phyloP scores from a whole-genome alignment of 352 stramenopile species.

The Pythium monospermum region DNA sequence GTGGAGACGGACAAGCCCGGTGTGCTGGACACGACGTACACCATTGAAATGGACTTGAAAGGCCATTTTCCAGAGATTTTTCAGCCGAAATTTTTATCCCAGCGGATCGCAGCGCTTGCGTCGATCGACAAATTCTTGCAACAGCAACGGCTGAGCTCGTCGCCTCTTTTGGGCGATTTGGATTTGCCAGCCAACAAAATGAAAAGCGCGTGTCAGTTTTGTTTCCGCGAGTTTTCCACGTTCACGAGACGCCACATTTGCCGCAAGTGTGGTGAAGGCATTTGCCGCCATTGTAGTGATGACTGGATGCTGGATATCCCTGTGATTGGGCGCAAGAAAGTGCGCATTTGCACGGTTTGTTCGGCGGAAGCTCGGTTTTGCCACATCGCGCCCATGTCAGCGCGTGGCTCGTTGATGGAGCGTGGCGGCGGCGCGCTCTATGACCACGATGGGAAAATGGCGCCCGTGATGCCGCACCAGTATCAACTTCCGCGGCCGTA shows the following conservation, averaged over 20 bases:
- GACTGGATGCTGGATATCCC: conserved; percentile 78
- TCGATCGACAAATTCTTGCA: conserved; percentile 77
- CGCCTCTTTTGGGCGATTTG: conserved; percentile 68
- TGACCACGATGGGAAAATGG: no score
- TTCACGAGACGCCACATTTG: conserved; percentile 57
- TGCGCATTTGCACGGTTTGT: conserved; percentile 83
- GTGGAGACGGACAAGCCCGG: conserved; percentile 73
- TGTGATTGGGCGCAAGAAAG: conserved; percentile 67
- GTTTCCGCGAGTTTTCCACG: conserved; percentile 58
- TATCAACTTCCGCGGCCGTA: no score
- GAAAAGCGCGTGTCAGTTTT: conserved; percentile 60
- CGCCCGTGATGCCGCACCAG: no score
- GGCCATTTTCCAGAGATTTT: conserved; percentile 68
- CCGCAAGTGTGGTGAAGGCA: conserved; percentile 71
- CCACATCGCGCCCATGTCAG: conserved; percentile 28
- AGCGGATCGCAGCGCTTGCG: conserved; percentile 60
- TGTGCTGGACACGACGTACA: conserved; percentile 76
- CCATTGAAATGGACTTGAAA: conserved; percentile 82
- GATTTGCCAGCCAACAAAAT: conserved; percentile 42
- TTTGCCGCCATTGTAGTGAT: conserved; percentile 75
- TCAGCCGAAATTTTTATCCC: conserved; percentile 56
- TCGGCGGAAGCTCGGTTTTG: conserved; percentile 63
- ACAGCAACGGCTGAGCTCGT: conserved; percentile 75
- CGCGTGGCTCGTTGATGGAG: not conserved
- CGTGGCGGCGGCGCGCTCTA: no score